Conservation (phyloP, 2,329 filamentous ascomycete genomes). For the Calonectria pteridis region DNA sequence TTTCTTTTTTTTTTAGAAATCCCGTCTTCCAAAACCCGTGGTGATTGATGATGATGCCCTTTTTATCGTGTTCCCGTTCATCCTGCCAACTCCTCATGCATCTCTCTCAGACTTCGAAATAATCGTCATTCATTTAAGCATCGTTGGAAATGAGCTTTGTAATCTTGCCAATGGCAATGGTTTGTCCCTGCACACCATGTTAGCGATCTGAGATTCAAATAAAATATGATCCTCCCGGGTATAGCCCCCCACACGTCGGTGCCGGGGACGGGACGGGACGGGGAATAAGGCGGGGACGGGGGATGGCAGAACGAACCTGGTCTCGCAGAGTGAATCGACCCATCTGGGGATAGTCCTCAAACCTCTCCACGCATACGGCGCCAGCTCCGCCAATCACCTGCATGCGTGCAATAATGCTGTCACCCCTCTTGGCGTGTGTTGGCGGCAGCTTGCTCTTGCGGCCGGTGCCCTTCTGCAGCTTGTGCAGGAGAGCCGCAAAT, state of each 20-base stretch:
- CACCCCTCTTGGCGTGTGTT: conserved; percentile 85
- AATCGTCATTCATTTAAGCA: conserved; percentile 42
- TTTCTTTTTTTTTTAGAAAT: conserved; percentile 16
- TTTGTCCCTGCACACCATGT: conserved; percentile 80
- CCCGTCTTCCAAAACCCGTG: conserved; percentile 24
- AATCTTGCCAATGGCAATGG: conserved; percentile 99
- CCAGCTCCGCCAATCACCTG: conserved; percentile 88
- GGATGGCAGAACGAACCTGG: conserved; percentile 69
- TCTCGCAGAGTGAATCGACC: conserved; percentile 92
- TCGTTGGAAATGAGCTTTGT: conserved; percentile 79
- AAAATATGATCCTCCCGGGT: conserved; percentile 9
- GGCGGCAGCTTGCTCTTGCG: conserved; percentile 94
- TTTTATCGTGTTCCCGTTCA: conserved; percentile 26
- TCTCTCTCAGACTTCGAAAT: conserved; percentile 13
- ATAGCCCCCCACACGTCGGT: conserved; percentile 15
- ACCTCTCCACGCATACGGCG: conserved; percentile 91
- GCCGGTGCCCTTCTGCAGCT: conserved; percentile 93
- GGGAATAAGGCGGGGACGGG: conserved; percentile 9
- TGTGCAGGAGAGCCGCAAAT: conserved; percentile 88
- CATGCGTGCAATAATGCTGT: conserved; percentile 91
- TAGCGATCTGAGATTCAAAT: conserved; percentile 39
- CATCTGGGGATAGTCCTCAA: conserved; percentile 96
- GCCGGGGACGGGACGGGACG: conserved; percentile 28
- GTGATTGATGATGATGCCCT: conserved; percentile 31
- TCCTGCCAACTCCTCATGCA: conserved; percentile 28